A percentile compares a stretch with the other conserved stretches of the same genome.
Evolutionary conservation across 495 filamentous ascomycete species (phyloP).

Genomic region (Penicillium desertorum): DNA sequence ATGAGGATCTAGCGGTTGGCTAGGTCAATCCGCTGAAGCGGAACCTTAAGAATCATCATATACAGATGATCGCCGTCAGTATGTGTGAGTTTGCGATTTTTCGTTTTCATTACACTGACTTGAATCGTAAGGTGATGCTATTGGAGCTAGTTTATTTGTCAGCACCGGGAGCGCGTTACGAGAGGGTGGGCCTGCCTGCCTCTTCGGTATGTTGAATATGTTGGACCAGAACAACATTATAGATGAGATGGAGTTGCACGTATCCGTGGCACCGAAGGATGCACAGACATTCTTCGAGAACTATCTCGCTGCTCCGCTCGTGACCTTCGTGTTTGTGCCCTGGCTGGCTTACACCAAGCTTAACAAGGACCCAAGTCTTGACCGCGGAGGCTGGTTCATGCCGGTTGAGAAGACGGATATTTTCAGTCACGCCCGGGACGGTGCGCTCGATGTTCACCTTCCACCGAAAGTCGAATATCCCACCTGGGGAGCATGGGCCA

Average conservation of each 20-base stretch:
- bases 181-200: slow-evolving; percentile 44
- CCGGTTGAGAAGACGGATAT: slow-evolving; percentile 28
- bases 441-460: slow-evolving; percentile 27
- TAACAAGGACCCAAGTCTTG: slow-evolving; percentile 28
- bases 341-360: slow-evolving; percentile 33
- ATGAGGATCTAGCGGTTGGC: slow-evolving; percentile 22
- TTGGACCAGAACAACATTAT: no score
- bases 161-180: slow-evolving; percentile 46
- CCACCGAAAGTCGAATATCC: slow-evolving; percentile 29
- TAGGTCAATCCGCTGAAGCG: slow-evolving; percentile 50
- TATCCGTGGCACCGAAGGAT: slow-evolving; percentile 43
- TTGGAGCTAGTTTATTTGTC: slow-evolving; percentile 56
- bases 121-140: slow-evolving; percentile 46
- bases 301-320: slow-evolving; percentile 60
- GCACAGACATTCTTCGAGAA: slow-evolving; percentile 59
- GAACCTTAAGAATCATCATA: slow-evolving; percentile 56
- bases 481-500: slow-evolving; percentile 30
- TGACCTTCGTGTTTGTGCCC: slow-evolving; percentile 45
- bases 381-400: slow-evolving; percentile 26
- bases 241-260: no score
- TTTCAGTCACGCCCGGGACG: slow-evolving; percentile 25
- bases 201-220: no score
- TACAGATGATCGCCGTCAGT: slow-evolving; percentile 79
- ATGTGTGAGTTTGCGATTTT: slow-evolving; percentile 1
- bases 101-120: background rate